Base-by-base conservation (phyloP, 371 early-diverging fungal species). In the Rhizomucor miehei region DNA sequence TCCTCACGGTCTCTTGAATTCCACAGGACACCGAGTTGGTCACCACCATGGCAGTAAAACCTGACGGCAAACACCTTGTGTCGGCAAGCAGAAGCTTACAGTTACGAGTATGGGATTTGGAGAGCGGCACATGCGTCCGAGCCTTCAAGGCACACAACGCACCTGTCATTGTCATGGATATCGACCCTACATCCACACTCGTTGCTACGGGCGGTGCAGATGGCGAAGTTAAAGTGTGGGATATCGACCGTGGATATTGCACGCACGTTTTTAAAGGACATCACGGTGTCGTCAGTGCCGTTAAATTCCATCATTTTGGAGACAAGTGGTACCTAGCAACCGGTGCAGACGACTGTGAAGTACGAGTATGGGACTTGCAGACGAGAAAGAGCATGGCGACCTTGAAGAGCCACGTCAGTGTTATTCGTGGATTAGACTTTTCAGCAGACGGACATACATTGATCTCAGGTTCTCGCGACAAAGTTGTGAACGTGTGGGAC, bases 191-290 rank as follows among this genome's bases (percentile, higher is more conserved):
- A 0, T 92, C 93, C 0, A 93, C 95, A 0, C 66, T 97, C 16
- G 91, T 95, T 3, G 97, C 97, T 5, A 96, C 96, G 0, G 99
- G 97, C 41, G 93, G 92, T n/a, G 96, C 99, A 0, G 99, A 98
- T 73, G 87, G 88, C 60, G 88, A 91, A 8, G 88, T 98, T 51
- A 90, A 89, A 54, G 91, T 97, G 4, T 98, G 96, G 95, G 95
- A 98, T 74, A 89, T 93, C 41, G 91, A 89, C 51, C 79, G 85
- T 49, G 94, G 94, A n/a, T 94, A 78, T 71, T 93, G 92, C 60
- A 97, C 99, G 24, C 99, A 98, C 66, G 91, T 92, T 65, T 89
- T 98, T 57, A 83, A 79, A 44, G 97, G 98, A 37, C 99, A 98
- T 55, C 78, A 88, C 36, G 97, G 96, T 36, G 86, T 96, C 17